These are phyloP conservation scores for Entomortierella chlamydospora DNA, from an alignment of 192 early-diverging fungal genomes.

Conservation along the genomic window DNA sequence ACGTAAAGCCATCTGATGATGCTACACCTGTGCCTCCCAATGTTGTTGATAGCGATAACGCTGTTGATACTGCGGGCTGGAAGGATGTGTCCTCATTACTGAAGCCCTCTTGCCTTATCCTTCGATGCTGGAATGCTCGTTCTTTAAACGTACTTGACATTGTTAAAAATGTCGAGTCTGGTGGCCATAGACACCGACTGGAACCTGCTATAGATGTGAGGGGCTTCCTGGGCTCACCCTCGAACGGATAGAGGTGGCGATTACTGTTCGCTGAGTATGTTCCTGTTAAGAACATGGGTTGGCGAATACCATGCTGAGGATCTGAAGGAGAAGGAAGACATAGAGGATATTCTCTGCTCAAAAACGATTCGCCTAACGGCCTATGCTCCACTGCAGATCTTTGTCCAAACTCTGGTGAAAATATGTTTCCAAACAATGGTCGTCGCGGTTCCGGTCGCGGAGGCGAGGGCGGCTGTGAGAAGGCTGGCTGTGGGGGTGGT, in stretches of 20 bases:
- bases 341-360: background rate
- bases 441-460: slow-evolving; percentile 10
- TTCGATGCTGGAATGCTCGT: background rate
- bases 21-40: background rate
- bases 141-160: slow-evolving; percentile 25
- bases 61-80: background rate
- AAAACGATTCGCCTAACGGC: background rate
- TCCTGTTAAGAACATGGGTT: background rate
- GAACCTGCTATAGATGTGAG: slow-evolving; percentile 43
- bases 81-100: background rate
- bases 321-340: background rate
- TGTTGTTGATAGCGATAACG: background rate
- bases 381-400: background rate
- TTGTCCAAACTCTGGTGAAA: background rate
- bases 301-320: background rate
- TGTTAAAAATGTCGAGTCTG: slow-evolving; percentile 37
- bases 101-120: background rate
- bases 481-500: slow-evolving; percentile 16
- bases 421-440: background rate
- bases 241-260: background rate
- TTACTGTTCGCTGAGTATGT: background rate
- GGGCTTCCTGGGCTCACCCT: slow-evolving; percentile 6
- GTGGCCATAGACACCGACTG: slow-evolving; percentile 50
- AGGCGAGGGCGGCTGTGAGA: slow-evolving; percentile 21
- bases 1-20: background rate